Percentiles rank a stretch among this genome's conserved stretches.
phyloP scores from a whole-genome alignment of 2,329 filamentous ascomycete genomes.

The Lecanosticta acicola region DNA sequence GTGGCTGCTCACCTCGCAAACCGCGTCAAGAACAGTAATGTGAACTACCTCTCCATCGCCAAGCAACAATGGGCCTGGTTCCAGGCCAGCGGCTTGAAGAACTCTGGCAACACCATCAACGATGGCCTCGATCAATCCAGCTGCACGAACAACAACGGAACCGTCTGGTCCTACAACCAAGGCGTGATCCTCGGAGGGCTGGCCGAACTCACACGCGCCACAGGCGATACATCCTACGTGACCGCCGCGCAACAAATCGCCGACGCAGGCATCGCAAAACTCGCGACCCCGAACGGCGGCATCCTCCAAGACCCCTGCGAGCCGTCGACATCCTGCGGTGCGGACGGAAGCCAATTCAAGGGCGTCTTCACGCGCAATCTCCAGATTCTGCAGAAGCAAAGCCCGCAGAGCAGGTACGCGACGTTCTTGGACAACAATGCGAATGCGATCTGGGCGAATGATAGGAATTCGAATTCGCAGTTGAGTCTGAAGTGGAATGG shows the following conservation, averaged over 20 bases:
- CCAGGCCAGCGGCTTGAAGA: constrained; percentile 45
- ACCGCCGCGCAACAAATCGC: constrained; percentile 36
- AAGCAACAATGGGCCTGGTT: constrained; percentile 50
- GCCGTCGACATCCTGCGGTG: constrained; percentile 33
- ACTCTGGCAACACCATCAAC: constrained; percentile 47
- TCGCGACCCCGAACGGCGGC: constrained; percentile 34
- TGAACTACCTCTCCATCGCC: constrained; percentile 44
- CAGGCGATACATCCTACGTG: constrained; percentile 30
- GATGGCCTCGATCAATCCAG: constrained; percentile 45
- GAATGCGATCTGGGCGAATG: constrained; percentile 58
- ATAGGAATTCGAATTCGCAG: constrained; percentile 47
- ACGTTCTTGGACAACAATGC: constrained; percentile 57
- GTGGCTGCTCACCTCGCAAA: constrained; percentile 53
- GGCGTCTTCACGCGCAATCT: constrained; percentile 65
- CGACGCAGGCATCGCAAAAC: constrained; percentile 35
- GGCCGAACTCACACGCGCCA: constrained; percentile 46
- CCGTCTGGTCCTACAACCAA: constrained; percentile 50
- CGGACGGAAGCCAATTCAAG: constrained; percentile 59
- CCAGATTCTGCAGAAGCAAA: constrained; percentile 50
- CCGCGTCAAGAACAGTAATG: constrained; percentile 36
- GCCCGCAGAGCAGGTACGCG: constrained; percentile 46
- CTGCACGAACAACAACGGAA: constrained; percentile 49
- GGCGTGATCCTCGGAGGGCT: constrained; percentile 57
- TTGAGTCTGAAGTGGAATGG: constrained; percentile 63
- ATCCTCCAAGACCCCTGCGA: constrained; percentile 39